Evolutionary conservation across 306 rosid species (phyloP), one percentile per base, ranked within the genome.

Genomic region (Prunus salicina): DNA sequence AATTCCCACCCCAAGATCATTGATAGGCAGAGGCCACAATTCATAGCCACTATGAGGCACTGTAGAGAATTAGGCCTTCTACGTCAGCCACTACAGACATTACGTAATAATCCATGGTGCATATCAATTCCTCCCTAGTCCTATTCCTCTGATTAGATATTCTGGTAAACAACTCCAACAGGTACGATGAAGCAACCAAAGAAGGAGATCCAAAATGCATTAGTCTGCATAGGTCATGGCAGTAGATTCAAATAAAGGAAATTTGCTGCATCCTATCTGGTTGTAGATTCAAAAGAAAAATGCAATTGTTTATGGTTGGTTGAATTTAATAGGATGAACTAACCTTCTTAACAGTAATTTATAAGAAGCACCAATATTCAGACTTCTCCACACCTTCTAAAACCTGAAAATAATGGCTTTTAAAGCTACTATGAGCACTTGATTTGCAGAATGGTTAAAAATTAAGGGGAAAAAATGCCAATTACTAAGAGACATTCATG

Each of bases 191-290:
- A 87, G 96, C 84, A 79, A 83, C 75, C 66, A 72, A 75, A 58
- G 89, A 75, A 58, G 89, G 80, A 78, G 97, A 89, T 62, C 97
- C 98, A 73, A 89, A 91, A 84, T 90, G 87, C 79, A 94, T 64
- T 19, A 91, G 84, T 84, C 93, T 87, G 89, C 96, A 87, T 53
- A 34, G 41, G 8, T 34, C 41, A 34, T 34, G 41, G 8, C 41
- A 34, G 73, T 64, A 80, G 69, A 95, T 85, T 85, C 93, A 79
- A 58, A 92, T 76, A 71, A 79, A 80, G 81, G 93, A 77, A 56
- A 77, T 80, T 22, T 89, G 82, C 77, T 64, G 90, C 20, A 73
- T 76, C 79, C 85, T 79, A 72, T 82, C 83, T 25, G 74, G 73
- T 52, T 74, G 65, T 82, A 71, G 82, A 66, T 72, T 68, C 47